Evolutionary conservation across 306 rosid species (phyloP).

Genomic region (Fragaria iinumae): DNA sequence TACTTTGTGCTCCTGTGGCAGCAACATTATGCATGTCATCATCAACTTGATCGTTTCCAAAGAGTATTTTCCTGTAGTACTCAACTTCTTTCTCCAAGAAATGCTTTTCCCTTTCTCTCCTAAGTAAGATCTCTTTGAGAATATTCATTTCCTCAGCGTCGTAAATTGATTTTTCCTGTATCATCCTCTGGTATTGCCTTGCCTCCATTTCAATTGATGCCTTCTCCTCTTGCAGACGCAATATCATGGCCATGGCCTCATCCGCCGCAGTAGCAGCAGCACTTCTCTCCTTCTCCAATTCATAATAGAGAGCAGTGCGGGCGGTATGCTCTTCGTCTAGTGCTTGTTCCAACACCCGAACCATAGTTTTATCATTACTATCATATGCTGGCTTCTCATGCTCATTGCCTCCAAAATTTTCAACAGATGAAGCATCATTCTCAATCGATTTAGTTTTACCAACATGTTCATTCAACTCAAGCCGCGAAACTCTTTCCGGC

Average conservation of each 20-base stretch:
- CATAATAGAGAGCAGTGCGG: slow-evolving; percentile 37
- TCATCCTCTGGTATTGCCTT: slow-evolving; percentile 52
- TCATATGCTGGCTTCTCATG: slow-evolving; percentile 23
- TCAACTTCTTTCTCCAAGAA: slow-evolving; percentile 48
- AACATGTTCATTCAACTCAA: slow-evolving; percentile 18
- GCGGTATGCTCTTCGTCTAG: slow-evolving; percentile 45
- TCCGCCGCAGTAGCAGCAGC: slow-evolving; percentile 53
- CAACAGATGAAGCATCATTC: slow-evolving; percentile 20
- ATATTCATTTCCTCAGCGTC: slow-evolving; percentile 59
- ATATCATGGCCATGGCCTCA: slow-evolving; percentile 61
- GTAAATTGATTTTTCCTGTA: slow-evolving; percentile 43
- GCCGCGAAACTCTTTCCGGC: slow-evolving; percentile 14
- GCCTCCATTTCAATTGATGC: slow-evolving; percentile 55
- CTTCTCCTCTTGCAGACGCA: slow-evolving; percentile 56
- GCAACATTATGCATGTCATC: slow-evolving; percentile 28
- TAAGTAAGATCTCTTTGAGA: slow-evolving; percentile 50
- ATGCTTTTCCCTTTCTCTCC: slow-evolving; percentile 55
- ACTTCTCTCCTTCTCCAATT: slow-evolving; percentile 60
- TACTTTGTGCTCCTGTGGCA: slow-evolving; percentile 9
- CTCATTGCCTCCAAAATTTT: slow-evolving; percentile 18
- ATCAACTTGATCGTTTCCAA: slow-evolving; percentile 29
- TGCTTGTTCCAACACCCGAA: slow-evolving; percentile 39
- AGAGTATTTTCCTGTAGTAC: slow-evolving; percentile 35
- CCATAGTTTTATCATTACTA: slow-evolving; percentile 28
- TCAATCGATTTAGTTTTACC: slow-evolving; percentile 18